These are phyloP conservation scores for Clarireedia homoeocarpa DNA, from an alignment of 2,329 filamentous ascomycete species.

Conservation along the genomic window DNA sequence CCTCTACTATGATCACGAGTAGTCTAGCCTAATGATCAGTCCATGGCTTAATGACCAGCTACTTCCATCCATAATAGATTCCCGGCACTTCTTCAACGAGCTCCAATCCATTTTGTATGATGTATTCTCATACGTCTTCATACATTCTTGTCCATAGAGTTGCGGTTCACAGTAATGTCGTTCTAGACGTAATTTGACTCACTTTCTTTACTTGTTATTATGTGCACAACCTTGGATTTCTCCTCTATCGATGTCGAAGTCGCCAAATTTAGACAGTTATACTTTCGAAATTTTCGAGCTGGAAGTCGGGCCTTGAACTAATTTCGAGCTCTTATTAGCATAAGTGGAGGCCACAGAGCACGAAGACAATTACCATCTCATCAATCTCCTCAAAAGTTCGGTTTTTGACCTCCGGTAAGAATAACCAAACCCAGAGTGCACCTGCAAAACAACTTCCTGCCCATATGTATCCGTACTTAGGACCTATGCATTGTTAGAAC, in stretches of 20 bases:
- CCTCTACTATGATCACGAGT: too few species aligned
- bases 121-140: too few species aligned
- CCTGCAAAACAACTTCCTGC: conserved; percentile 35
- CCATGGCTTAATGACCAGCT: too few species aligned
- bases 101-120: too few species aligned
- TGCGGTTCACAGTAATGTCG: too few species aligned
- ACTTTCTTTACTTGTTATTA: too few species aligned
- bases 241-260: neutral
- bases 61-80: too few species aligned
- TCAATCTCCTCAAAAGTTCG: conserved; percentile 81
- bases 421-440: conserved; percentile 44
- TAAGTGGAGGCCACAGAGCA: neutral
- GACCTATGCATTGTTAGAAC: conserved; percentile 32
- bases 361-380: conserved; percentile 37
- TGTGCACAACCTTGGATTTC: too few species aligned
- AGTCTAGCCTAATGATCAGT: too few species aligned
- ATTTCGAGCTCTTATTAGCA: neutral
- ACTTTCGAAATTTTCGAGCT: neutral
- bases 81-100: too few species aligned
- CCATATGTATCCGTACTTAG: conserved; percentile 52
- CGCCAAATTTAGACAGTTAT: neutral
- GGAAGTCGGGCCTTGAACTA: neutral
- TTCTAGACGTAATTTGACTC: too few species aligned
- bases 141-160: too few species aligned
- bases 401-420: conserved; percentile 69